Evolutionary conservation across 2,329 filamentous ascomycete genomes (phyloP).

Genomic region (Sarocladium kiliense): DNA sequence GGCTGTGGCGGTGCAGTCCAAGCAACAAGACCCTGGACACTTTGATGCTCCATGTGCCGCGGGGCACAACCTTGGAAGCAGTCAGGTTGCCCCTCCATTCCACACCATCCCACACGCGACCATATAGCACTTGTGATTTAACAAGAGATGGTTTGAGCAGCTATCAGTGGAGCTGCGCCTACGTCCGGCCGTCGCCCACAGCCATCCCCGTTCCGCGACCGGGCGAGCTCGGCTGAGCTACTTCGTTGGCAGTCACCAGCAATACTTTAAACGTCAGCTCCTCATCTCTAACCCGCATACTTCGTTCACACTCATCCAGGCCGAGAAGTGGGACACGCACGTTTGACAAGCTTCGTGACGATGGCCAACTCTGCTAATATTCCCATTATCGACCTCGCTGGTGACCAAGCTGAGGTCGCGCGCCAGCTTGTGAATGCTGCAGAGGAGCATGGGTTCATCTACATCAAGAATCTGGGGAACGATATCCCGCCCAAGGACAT

Average conservation of each 20-base stretch:
- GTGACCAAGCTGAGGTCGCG: conserved; percentile 52
- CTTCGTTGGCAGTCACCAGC: neutral
- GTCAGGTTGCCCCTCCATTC: conserved; percentile 6
- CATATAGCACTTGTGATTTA: neutral
- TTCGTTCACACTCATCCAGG: neutral
- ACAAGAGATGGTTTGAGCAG: neutral
- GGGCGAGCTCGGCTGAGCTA: neutral
- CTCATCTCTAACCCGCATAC: neutral
- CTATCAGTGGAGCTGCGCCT: neutral
- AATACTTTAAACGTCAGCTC: neutral
- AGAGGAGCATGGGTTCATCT: conserved; percentile 81
- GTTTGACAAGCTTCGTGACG: neutral
- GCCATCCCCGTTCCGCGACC: neutral
- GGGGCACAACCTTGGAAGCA: neutral
- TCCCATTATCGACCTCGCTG: conserved; percentile 75
- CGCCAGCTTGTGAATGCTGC: conserved; percentile 74
- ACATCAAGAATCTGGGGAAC: conserved; percentile 69
- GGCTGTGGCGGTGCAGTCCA: neutral
- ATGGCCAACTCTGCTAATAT: conserved; percentile 44
- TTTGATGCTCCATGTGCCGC: neutral
- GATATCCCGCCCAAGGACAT: conserved; percentile 65
- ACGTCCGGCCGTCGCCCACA: neutral
- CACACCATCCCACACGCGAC: conserved; percentile 5
- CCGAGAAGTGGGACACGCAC: neutral
- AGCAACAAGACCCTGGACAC: neutral